Evolutionary conservation across 108 stramenopile genomes (phyloP).

Genomic region (Skeletonema marinoi): DNA sequence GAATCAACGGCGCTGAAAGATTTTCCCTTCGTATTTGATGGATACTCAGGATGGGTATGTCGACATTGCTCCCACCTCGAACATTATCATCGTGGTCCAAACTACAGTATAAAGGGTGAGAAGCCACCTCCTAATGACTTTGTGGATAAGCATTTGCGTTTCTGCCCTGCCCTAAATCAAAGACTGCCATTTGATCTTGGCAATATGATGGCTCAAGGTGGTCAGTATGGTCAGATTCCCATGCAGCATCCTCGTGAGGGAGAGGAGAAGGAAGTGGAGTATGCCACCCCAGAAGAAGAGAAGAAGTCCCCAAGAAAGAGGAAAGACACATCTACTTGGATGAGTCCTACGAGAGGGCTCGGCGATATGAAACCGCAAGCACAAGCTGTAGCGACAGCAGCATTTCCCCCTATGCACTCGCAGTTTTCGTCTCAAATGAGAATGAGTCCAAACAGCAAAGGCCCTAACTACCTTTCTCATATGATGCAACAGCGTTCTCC

Average conservation of each 20-base stretch:
- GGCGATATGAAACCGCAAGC: not conserved
- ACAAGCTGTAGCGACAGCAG: not conserved
- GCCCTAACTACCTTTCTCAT: no score
- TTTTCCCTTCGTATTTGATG: slow-evolving; percentile 49
- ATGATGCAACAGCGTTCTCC: no score
- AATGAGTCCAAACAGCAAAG: not conserved
- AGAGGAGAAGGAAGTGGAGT: not conserved
- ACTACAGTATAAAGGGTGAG: slow-evolving; percentile 34
- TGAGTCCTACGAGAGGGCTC: not conserved
- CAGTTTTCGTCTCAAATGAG: no score
- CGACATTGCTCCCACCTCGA: slow-evolving; percentile 40
- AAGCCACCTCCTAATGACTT: slow-evolving; percentile 41
- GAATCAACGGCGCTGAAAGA: slow-evolving; percentile 15
- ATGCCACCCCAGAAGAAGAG: not conserved
- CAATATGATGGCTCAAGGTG: not conserved
- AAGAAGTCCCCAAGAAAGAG: not conserved
- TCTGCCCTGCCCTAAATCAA: slow-evolving; percentile 40
- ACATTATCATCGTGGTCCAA: slow-evolving; percentile 39
- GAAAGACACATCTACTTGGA: not conserved
- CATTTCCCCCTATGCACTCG: not conserved
- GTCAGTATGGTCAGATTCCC: not conserved
- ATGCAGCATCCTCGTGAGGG: not conserved
- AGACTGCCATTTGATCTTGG: not conserved
- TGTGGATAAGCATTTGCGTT: slow-evolving; percentile 37
- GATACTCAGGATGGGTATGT: slow-evolving; percentile 48